These are phyloP conservation scores for Endogone sp. DNA, from an alignment of 192 early-diverging fungal genomes.

Conservation along the genomic window DNA sequence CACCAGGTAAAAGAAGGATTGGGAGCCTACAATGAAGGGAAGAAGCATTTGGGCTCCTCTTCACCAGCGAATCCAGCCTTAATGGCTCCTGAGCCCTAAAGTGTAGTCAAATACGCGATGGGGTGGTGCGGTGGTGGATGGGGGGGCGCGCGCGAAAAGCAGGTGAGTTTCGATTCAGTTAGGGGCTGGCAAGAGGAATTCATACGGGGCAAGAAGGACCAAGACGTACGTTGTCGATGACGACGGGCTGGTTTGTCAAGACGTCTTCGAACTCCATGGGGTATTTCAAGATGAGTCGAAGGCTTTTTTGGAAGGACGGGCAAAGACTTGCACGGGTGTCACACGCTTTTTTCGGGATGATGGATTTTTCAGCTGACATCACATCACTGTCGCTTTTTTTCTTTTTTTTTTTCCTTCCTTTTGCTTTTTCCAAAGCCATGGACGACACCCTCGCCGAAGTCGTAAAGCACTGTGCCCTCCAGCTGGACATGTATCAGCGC, in stretches of 20 bases:
- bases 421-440: slow-evolving; percentile 16
- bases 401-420: no score
- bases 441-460: slow-evolving; percentile 53
- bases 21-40: slow-evolving; percentile 79
- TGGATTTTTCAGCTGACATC: no score
- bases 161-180: slow-evolving; percentile 1
- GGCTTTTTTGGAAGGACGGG: no score
- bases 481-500: slow-evolving; percentile 49
- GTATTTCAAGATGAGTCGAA: no score
- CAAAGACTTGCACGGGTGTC: no score
- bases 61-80: slow-evolving; percentile 99
- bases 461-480: slow-evolving; percentile 52
- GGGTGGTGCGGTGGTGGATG: no score
- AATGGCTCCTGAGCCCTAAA: slow-evolving; percentile 96
- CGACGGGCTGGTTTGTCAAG: slow-evolving; percentile 95
- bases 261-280: slow-evolving; percentile 91
- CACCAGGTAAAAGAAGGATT: neutral
- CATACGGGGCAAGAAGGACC: neutral
- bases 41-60: slow-evolving; percentile 94
- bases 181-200: slow-evolving; percentile 3
- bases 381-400: no score
- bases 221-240: slow-evolving; percentile 94
- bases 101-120: no score
- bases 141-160: no score
- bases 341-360: no score